Percentiles rank a stretch among this genome's conserved stretches.
Evolutionary conservation across 2,329 filamentous ascomycete species (phyloP).

Genomic region (Fusarium sp.): DNA sequence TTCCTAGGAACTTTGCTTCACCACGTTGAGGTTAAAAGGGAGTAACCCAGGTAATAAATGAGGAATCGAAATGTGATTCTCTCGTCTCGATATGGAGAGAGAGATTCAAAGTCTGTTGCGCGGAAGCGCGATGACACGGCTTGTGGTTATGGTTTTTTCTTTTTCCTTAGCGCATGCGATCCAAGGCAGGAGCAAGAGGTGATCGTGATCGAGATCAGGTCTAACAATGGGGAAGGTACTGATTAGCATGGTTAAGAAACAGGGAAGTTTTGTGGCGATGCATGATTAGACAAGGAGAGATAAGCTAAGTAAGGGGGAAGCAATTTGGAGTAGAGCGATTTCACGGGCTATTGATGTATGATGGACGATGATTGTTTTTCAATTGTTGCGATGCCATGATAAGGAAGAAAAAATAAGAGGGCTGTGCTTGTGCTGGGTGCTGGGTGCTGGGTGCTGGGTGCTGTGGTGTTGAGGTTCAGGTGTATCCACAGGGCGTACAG

Average conservation of each 20-base stretch:
- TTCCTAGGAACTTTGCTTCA: constrained; percentile 38
- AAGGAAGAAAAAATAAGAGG: background rate
- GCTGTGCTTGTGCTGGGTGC: too few species aligned
- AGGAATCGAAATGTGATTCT: constrained; percentile 21
- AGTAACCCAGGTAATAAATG: constrained; percentile 18
- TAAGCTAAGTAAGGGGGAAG: background rate
- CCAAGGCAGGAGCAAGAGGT: constrained; percentile 24
- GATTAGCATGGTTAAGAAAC: constrained; percentile 42
- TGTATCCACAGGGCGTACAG: constrained; percentile 19
- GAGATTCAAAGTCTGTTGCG: constrained; percentile 19
- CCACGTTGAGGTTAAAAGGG: constrained; percentile 36
- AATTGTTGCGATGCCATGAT: constrained; percentile 12
- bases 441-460: too few species aligned
- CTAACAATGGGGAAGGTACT: constrained; percentile 43
- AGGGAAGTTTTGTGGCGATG: constrained; percentile 29
- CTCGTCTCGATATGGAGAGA: constrained; percentile 20
- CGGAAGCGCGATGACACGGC: background rate
- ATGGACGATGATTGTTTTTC: constrained; percentile 4
- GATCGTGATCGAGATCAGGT: constrained; percentile 40
- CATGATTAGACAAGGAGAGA: constrained; percentile 15
- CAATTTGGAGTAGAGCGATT: background rate
- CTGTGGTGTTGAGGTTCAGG: constrained; percentile 9
- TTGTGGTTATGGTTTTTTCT: constrained; percentile 19
- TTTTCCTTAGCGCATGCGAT: constrained; percentile 41
- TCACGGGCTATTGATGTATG: constrained; percentile 2